Percentiles rank a stretch among this genome's conserved stretches.
These are phyloP conservation scores for Hypoxylon sp. DNA, from an alignment of 2,329 filamentous ascomycete species.

Conservation along the genomic window DNA sequence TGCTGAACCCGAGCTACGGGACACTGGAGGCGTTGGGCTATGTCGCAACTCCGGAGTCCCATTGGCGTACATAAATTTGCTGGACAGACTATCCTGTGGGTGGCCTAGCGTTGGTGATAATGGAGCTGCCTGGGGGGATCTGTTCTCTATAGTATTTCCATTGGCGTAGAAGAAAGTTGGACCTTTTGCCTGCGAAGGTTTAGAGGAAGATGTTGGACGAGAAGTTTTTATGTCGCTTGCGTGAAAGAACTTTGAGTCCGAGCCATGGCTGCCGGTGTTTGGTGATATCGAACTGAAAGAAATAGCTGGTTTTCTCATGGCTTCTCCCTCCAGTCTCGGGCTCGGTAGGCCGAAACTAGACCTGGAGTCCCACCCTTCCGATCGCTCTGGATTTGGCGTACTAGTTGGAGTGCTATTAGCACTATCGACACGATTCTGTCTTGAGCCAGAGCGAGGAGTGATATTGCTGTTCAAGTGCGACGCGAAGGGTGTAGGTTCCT, in stretches of 20 bases:
- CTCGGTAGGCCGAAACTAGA: slow-evolving; percentile 56
- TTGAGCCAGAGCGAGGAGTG: slow-evolving; percentile 82
- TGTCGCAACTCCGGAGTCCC: slow-evolving; percentile 67
- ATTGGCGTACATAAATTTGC: slow-evolving; percentile 84
- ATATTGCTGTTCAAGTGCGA: slow-evolving; percentile 76
- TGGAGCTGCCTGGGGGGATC: slow-evolving; percentile 54
- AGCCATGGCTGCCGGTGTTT: slow-evolving; percentile 52
- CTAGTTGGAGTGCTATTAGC: slow-evolving; percentile 75
- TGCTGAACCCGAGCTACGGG: slow-evolving; percentile 62
- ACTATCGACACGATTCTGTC: slow-evolving; percentile 80
- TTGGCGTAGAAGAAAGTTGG: slow-evolving; percentile 73
- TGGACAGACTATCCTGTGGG: slow-evolving; percentile 60
- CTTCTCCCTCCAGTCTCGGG: slow-evolving; percentile 53
- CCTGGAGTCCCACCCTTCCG: slow-evolving; percentile 62
- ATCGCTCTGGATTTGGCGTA: slow-evolving; percentile 67
- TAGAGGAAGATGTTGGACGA: slow-evolving; percentile 53
- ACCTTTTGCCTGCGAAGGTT: slow-evolving; percentile 56
- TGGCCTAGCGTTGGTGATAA: slow-evolving; percentile 56
- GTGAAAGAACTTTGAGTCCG: slow-evolving; percentile 88
- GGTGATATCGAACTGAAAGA: slow-evolving; percentile 60
- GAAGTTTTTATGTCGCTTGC: slow-evolving; percentile 79
- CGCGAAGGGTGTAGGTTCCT: slow-evolving; percentile 70
- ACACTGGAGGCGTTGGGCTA: slow-evolving; percentile 55
- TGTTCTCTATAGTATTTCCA: slow-evolving; percentile 61
- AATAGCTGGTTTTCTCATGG: slow-evolving; percentile 53